Evolutionary conservation across 345 rosid species (phyloP), one percentile per base, ranked within the genome.

Genomic region (Eucalyptus sp.): DNA sequence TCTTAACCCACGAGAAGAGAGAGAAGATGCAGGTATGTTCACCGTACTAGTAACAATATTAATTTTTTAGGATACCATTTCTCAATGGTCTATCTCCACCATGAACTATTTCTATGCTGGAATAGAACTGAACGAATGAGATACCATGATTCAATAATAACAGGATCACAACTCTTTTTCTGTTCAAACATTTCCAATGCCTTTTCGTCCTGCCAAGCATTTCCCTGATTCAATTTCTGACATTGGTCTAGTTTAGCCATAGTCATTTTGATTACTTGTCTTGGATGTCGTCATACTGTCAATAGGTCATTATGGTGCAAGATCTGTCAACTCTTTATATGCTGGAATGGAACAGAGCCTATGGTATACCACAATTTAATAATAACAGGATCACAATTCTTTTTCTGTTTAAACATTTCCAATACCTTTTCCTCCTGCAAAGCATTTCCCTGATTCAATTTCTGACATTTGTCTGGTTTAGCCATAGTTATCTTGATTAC

Each of bases 11-110:
- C 88, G 93, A 25, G 91, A 91, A 90, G 99, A 96, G 92, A 95
- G 98, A 90, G 93, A 95, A 87, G 95, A 94, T 90, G 99, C 99
- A 88, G 99, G 98, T 94, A 91, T 37, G 25, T 76, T 64, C 50
- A 86, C 56, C 3, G 9, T 20, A 16, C 60, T 62, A 15, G 37
- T 50, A 11, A 68, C 58, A 58, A 64, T 44, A 13, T 87, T 56
- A 24, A 54, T 87, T 5, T 50, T 54, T 7, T 44, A 87, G 29
- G 37, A 13, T 18, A 48, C n/a, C 50, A 62, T 50, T 86, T 54
- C 62, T 86, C 62, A 86, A n/a, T 54, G 27, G 13, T 31, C 87
- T 51, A 86, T 86, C 49, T 86, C 60, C 66, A 50, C 52, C 29
- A 22, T 52, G 41, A 51, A 43, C 87, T 13, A 8, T 86, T n/a